Evolutionary conservation across 169 alveolate species (phyloP).

Genomic region (Sarcocystis neurona): DNA sequence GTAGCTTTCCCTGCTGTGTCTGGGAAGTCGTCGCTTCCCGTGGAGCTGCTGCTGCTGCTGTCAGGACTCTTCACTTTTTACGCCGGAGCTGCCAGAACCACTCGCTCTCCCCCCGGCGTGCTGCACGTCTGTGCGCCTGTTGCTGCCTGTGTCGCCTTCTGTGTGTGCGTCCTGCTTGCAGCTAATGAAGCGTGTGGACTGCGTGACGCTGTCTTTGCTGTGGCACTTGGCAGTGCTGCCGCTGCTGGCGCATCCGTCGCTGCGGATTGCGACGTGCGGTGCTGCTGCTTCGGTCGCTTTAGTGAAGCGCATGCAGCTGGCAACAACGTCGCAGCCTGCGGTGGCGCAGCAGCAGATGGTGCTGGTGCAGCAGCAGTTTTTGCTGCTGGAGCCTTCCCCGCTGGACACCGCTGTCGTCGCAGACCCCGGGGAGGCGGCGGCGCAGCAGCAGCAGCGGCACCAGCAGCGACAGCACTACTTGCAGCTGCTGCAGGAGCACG

Average conservation of each 20-base stretch:
- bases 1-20: not conserved
- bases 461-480: constrained; percentile 39
- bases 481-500: constrained; percentile 26
- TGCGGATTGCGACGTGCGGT: constrained; percentile 39
- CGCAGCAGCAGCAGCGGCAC: constrained; percentile 26
- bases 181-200: constrained; percentile 33
- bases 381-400: not conserved
- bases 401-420: not conserved
- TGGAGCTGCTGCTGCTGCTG: constrained; percentile 21
- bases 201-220: constrained; percentile 9
- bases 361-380: not conserved
- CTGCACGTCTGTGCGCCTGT: not conserved
- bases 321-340: not conserved
- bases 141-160: not conserved
- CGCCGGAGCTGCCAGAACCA: too few species aligned
- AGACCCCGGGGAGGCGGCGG: not conserved
- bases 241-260: constrained; percentile 39
- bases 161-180: not conserved
- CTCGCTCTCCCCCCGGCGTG: not conserved
- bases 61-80: constrained; percentile 4
- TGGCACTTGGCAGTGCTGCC: constrained; percentile 36
- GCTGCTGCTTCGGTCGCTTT: constrained; percentile 50
- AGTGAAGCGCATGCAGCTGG: not conserved
- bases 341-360: not conserved
- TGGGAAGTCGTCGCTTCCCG: not conserved